Percentiles rank a stretch among this genome's conserved stretches.
phyloP scores from a whole-genome alignment of 108 stramenopile species.

The Parmales sp. region DNA sequence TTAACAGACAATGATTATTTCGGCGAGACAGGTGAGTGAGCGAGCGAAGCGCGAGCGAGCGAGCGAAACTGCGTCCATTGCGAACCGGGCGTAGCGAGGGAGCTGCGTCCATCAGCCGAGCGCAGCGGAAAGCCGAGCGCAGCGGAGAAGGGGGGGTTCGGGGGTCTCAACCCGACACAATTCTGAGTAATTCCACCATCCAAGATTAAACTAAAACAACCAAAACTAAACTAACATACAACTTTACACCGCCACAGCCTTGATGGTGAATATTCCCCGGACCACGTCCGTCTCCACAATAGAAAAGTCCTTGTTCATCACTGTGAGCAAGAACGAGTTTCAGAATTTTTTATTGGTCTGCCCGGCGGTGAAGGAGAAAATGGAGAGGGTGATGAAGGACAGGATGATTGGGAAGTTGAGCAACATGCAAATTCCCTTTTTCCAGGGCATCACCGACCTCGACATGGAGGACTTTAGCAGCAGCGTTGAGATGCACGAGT shows the following conservation, averaged over 20 bases:
- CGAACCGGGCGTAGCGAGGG: too few relatives aligned
- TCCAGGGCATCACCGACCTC: conserved; percentile 27
- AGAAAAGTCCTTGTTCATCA: conserved; percentile 38
- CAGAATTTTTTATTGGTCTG: conserved; percentile 36
- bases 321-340: conserved; percentile 35
- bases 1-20: conserved; percentile 44
- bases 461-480: conserved; percentile 23
- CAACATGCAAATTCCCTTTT: conserved; percentile 35
- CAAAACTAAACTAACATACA: too few relatives aligned
- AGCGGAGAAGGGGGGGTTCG: too few relatives aligned
- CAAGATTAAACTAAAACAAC: too few relatives aligned
- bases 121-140: too few relatives aligned
- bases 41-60: too few relatives aligned
- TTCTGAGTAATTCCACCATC: too few relatives aligned
- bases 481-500: conserved; percentile 29
- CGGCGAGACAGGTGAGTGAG: too few relatives aligned
- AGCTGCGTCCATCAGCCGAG: too few relatives aligned
- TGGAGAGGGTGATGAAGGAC: conserved; percentile 33
- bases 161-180: too few relatives aligned
- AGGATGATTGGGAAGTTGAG: conserved; percentile 25
- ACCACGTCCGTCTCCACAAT: conserved; percentile 34
- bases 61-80: too few relatives aligned
- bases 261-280: conserved; percentile 44
- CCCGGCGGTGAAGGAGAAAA: conserved; percentile 25
- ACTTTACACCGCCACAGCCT: too few relatives aligned